phyloP scores from a whole-genome alignment of 805 yeast species.

The Crinitomyces ghanaensis region DNA sequence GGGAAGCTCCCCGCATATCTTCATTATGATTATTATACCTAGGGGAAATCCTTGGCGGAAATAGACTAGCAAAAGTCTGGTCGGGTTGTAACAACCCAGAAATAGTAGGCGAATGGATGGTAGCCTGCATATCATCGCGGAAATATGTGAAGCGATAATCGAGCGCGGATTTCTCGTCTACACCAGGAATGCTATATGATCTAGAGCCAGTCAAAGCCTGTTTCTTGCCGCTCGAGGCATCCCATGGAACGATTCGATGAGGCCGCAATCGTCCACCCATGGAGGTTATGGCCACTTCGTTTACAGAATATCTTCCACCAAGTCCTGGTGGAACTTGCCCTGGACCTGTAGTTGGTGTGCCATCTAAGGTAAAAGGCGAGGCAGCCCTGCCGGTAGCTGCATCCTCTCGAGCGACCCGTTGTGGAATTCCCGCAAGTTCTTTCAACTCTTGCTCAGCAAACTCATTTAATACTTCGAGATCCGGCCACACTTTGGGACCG shows the following conservation, averaged over 20 bases:
- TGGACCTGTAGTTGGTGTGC: too few relatives aligned
- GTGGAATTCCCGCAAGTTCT: constrained; percentile 26
- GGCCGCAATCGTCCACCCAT: constrained; percentile 61
- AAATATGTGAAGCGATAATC: constrained; percentile 81
- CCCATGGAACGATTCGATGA: constrained; percentile 67
- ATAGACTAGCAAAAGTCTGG: constrained; percentile 50
- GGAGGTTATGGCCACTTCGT: constrained; percentile 48
- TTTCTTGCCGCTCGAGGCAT: constrained; percentile 5
- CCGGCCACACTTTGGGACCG: constrained; percentile 62
- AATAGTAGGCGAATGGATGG: constrained; percentile 80
- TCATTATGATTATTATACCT: too few relatives aligned
- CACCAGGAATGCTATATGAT: constrained; percentile 8
- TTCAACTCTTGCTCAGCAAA: constrained; percentile 59
- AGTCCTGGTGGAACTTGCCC: constrained; percentile 2
- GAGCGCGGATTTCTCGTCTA: constrained; percentile 33
- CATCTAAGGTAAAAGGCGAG: constrained; percentile 6
- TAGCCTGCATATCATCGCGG: constrained; percentile 78
- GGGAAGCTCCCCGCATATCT: constrained; percentile 5
- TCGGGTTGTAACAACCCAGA: constrained; percentile 65
- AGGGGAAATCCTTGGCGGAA: constrained; percentile 26
- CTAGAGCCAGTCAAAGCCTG: not conserved
- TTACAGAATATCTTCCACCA: constrained; percentile 25
- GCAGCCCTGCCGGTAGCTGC: constrained; percentile 3
- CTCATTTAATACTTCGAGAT: constrained; percentile 60
- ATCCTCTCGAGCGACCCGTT: constrained; percentile 9